Evolutionary conservation across 2,329 filamentous ascomycete genomes (phyloP).

Genomic region (Epicoccum sorghinum): DNA sequence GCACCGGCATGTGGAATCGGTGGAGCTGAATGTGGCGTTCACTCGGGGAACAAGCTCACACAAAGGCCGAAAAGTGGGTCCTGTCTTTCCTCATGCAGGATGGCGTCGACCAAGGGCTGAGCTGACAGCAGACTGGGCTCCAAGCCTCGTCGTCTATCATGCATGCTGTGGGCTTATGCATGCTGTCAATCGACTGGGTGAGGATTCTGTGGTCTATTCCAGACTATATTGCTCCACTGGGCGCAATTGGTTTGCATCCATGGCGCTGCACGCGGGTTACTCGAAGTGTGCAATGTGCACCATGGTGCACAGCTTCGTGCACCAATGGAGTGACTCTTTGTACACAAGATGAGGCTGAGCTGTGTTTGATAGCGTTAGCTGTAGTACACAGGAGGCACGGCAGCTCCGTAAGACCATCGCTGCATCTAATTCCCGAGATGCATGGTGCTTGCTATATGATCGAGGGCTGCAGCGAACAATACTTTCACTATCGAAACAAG

Average conservation of each 20-base stretch:
- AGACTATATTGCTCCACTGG: too few species aligned
- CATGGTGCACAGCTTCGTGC: neutral
- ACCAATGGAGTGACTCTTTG: neutral
- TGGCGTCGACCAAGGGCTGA: neutral
- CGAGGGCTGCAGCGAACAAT: neutral
- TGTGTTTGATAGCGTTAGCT: slow-evolving; percentile 7
- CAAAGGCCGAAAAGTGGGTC: neutral
- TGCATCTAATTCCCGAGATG: neutral
- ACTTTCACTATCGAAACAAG: neutral
- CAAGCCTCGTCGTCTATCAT: slow-evolving; percentile 5
- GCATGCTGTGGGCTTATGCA: slow-evolving; percentile 4
- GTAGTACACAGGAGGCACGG: slow-evolving; percentile 9
- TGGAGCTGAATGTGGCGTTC: slow-evolving; percentile 3
- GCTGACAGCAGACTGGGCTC: slow-evolving; percentile 7
- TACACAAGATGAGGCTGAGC: slow-evolving; percentile 6
- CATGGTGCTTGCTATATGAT: slow-evolving; percentile 5
- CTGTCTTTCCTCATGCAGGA: slow-evolving; percentile 1
- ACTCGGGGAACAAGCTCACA: slow-evolving; percentile 1
- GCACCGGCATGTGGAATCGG: slow-evolving; percentile 1
- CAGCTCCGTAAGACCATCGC: slow-evolving; percentile 1
- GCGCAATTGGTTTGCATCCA: too few species aligned
- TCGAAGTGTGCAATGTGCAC: neutral
- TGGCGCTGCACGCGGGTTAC: too few species aligned
- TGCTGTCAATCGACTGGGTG: neutral
- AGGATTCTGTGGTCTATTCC: neutral